Percentiles rank a stretch among this genome's conserved stretches.
These are phyloP conservation scores for Phialophora verrucosa DNA, from an alignment of 2,329 filamentous ascomycete genomes.

Conservation along the genomic window DNA sequence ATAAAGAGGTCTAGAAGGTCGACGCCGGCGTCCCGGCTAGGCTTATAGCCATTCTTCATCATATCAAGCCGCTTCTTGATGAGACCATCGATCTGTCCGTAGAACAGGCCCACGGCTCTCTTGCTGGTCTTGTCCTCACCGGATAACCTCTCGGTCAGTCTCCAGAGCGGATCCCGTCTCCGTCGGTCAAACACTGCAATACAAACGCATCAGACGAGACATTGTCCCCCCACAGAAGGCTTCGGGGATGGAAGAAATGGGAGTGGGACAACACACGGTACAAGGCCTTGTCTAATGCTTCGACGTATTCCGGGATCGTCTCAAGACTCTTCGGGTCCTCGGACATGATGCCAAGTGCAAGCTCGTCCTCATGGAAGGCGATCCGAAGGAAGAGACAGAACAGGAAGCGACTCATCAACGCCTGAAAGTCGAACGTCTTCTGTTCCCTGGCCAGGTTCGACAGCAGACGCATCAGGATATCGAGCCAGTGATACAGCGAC, in stretches of 20 bases:
- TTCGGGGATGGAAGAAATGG: neutral
- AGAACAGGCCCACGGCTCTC: slow-evolving; percentile 27
- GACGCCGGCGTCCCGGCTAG: slow-evolving; percentile 22
- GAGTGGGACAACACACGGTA: slow-evolving; percentile 10
- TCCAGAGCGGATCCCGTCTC: slow-evolving; percentile 30
- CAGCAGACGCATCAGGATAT: slow-evolving; percentile 23
- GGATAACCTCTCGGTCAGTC: slow-evolving; percentile 28
- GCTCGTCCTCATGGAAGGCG: slow-evolving; percentile 30
- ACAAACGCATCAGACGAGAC: neutral
- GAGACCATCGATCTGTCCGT: slow-evolving; percentile 25
- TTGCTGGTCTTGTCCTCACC: slow-evolving; percentile 24
- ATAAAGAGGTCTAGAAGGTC: slow-evolving; percentile 30
- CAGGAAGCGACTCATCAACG: slow-evolving; percentile 28
- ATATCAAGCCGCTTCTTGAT: slow-evolving; percentile 28
- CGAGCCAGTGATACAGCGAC: slow-evolving; percentile 27
- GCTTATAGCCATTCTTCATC: slow-evolving; percentile 27
- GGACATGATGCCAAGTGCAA: slow-evolving; percentile 25
- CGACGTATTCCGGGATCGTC: slow-evolving; percentile 25
- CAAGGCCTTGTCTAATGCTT: slow-evolving; percentile 24
- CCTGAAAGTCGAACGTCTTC: slow-evolving; percentile 26
- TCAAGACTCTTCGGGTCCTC: slow-evolving; percentile 25
- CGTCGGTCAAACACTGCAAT: slow-evolving; percentile 26
- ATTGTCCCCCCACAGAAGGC: neutral
- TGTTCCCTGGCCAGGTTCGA: slow-evolving; percentile 28
- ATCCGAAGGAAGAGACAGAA: slow-evolving; percentile 30